These are phyloP conservation scores for Nakazawaea peltata DNA, from an alignment of 805 yeast species.

Conservation along the genomic window DNA sequence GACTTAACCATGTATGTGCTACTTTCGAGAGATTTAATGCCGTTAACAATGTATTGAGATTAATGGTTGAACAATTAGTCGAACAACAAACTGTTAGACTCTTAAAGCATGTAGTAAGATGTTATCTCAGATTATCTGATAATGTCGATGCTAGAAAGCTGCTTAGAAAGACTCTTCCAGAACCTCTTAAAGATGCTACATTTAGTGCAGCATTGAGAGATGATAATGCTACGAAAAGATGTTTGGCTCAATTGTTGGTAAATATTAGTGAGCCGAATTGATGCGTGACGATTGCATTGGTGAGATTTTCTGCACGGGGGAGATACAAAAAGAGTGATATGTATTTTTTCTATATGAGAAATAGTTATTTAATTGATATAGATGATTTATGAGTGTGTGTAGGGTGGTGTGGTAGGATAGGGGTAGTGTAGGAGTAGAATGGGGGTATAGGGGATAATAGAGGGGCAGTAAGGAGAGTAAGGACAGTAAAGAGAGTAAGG, in stretches of 20 bases:
- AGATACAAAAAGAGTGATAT: background rate
- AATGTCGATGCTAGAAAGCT: slow-evolving; percentile 88
- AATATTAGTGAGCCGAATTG: slow-evolving; percentile 33
- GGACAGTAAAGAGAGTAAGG: too few relatives aligned
- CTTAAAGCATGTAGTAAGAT: slow-evolving; percentile 87
- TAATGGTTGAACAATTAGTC: slow-evolving; percentile 82
- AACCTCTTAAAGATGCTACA: slow-evolving; percentile 80
- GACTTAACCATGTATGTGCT: slow-evolving; percentile 86
- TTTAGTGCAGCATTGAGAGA: slow-evolving; percentile 73
- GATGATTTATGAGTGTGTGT: too few relatives aligned
- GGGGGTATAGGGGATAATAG: too few relatives aligned
- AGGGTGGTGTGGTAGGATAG: too few relatives aligned
- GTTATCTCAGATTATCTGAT: slow-evolving; percentile 85
- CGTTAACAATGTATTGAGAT: slow-evolving; percentile 76
- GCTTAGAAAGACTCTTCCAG: slow-evolving; percentile 75
- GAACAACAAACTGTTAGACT: slow-evolving; percentile 74
- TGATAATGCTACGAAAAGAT: slow-evolving; percentile 80
- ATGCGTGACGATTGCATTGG: too few relatives aligned
- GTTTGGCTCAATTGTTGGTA: slow-evolving; percentile 74
- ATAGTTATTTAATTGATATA: too few relatives aligned
- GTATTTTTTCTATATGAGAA: too few relatives aligned
- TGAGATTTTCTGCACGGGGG: too few relatives aligned
- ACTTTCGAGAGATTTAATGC: slow-evolving; percentile 93
- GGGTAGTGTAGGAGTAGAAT: too few relatives aligned
- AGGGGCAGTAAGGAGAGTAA: too few relatives aligned